Percentiles rank a stretch among this genome's conserved stretches.
Conservation (phyloP, 106 monocot species). For the Platanthera guangdongensis region DNA sequence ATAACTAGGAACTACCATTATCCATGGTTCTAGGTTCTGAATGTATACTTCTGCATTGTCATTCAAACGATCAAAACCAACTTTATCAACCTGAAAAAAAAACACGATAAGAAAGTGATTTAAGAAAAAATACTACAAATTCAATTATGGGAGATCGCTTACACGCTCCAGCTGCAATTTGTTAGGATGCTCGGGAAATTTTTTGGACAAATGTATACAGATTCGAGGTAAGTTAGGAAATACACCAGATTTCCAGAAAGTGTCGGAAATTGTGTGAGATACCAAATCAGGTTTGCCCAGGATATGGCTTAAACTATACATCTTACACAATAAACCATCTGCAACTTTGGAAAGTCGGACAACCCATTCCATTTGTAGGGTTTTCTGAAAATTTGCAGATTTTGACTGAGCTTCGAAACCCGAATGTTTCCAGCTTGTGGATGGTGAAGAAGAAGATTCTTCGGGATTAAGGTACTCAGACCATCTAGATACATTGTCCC, state of each 20-base stretch:
- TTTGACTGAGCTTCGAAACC: slow-evolving; percentile 24
- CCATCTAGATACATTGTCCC: slow-evolving; percentile 62
- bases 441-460: slow-evolving; percentile 41
- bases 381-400: slow-evolving; percentile 33
- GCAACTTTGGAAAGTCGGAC: slow-evolving; percentile 73
- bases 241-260: slow-evolving; percentile 87
- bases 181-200: slow-evolving; percentile 92
- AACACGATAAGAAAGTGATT: neutral
- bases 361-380: slow-evolving; percentile 73
- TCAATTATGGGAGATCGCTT: slow-evolving; percentile 12
- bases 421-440: slow-evolving; percentile 36
- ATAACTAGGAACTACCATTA: slow-evolving; percentile 41
- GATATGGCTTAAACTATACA: slow-evolving; percentile 60
- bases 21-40: slow-evolving; percentile 86
- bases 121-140: neutral
- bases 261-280: slow-evolving; percentile 65
- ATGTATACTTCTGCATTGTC: slow-evolving; percentile 80
- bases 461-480: slow-evolving; percentile 58
- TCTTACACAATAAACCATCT: slow-evolving; percentile 74
- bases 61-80: slow-evolving; percentile 67
- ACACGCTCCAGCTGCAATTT: slow-evolving; percentile 90
- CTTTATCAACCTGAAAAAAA: slow-evolving; percentile 72
- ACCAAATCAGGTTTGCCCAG: slow-evolving; percentile 64
- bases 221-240: slow-evolving; percentile 76
- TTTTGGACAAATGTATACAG: slow-evolving; percentile 69